Evolutionary conservation across 768 basidiomycete genomes (phyloP), one percentile per base, ranked within the genome.

Genomic region (Holtermanniella nyarrowii): DNA sequence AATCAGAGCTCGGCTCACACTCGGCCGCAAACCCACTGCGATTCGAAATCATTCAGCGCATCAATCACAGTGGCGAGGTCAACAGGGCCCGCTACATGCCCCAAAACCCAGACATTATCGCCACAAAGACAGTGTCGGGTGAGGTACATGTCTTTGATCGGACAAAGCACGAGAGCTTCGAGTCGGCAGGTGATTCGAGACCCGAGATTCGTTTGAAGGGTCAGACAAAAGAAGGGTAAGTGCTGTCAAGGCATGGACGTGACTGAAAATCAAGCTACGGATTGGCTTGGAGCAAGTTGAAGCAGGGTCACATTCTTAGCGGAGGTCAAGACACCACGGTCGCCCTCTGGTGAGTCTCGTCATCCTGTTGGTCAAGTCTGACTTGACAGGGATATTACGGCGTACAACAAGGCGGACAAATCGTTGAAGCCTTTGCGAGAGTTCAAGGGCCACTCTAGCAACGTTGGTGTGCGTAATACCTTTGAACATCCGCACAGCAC

Each of bases 51-150:
- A 86, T 83, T 26, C 95, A 99, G 70, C 82, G 80, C 59, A 97
- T 99, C 75, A 91, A 90, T 70, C 95, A 99, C 71, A 78, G 79
- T 3, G 88, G 89, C 40, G 95, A 99, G 70, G 88, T 97, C 65
- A 99, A 99, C 73, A 77, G 90, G 42, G 95, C 95, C 54, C 82
- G 95, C 48, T 99, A 97, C 72, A 97, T 97, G 91, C 95, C 95
- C 4, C 93, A 97, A 73, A 99, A 97, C 66, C 87, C 90, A 1
- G 88, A 97, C 73, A 73, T 99, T 59, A 86, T 99, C 59, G 95
- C 95, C 13, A 97, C 93, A 11, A 97, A 97, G 72, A 74, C 90
- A 20, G 80, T 89, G 5, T 82, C 80, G 4, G 95, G 93, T 13
- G 88, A 95, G 57, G 88, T 97, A 2, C 75, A 85, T 52, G 74